Conservation (phyloP, 2,329 filamentous ascomycete species). For the Chaetomiaceae sp. region DNA sequence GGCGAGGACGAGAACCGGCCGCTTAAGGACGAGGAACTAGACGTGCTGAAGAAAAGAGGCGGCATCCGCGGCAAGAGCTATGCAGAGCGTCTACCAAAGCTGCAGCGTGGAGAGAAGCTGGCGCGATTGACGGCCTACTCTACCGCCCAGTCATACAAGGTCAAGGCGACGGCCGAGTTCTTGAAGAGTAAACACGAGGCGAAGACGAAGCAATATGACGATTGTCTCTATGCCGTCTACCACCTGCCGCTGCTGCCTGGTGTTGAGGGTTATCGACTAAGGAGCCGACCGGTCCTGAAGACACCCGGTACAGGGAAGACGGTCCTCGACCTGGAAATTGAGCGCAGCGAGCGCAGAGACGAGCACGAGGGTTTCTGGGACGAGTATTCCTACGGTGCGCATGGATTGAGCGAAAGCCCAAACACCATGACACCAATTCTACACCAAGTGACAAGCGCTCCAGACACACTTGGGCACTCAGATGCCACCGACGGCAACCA, state of each 20-base stretch:
- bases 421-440: constrained; percentile 23
- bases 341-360: constrained; percentile 82
- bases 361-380: constrained; percentile 90
- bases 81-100: constrained; percentile 87
- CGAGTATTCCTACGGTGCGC: constrained; percentile 59
- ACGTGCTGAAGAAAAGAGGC: constrained; percentile 58
- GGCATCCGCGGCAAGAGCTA: constrained; percentile 76
- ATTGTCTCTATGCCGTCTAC: constrained; percentile 94
- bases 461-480: constrained; percentile 15
- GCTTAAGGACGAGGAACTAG: constrained; percentile 63
- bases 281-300: constrained; percentile 87
- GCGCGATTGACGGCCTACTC: constrained; percentile 93
- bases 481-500: constrained; percentile 27
- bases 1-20: constrained; percentile 57
- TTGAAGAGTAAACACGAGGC: constrained; percentile 82
- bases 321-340: constrained; percentile 90
- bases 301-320: constrained; percentile 86
- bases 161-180: constrained; percentile 83
- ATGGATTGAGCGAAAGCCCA: constrained; percentile 26
- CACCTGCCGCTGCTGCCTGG: constrained; percentile 85
- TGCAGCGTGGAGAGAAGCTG: constrained; percentile 79
- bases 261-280: constrained; percentile 77
- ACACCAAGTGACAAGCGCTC: constrained; percentile 27
- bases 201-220: constrained; percentile 94
- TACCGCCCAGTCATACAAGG: constrained; percentile 88